Evolutionary conservation across 2,329 filamentous ascomycete genomes (phyloP).

Genomic region (Alternaria sp.): DNA sequence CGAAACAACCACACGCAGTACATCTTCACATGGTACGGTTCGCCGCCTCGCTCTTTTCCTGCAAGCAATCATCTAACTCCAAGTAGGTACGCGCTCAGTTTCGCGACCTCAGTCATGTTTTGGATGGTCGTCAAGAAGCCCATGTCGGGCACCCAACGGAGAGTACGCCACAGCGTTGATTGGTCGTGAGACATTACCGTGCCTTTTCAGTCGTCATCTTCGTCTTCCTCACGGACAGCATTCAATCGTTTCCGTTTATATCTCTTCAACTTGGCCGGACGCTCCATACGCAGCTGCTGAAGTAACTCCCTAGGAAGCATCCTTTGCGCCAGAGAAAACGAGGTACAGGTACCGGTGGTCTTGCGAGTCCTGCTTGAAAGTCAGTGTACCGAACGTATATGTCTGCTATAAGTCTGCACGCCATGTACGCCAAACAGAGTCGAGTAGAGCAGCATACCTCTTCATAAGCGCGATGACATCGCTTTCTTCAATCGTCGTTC

Average conservation of each 20-base stretch:
- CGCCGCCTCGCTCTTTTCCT: neutral
- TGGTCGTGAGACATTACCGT: slow-evolving; percentile 62
- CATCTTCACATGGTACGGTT: slow-evolving; percentile 92
- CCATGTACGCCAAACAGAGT: slow-evolving; percentile 18
- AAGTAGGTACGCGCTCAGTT: slow-evolving; percentile 81
- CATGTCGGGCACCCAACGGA: slow-evolving; percentile 71
- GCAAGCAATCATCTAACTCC: slow-evolving; percentile 18
- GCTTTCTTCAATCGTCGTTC: slow-evolving; percentile 84
- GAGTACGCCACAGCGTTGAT: slow-evolving; percentile 77
- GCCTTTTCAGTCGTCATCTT: slow-evolving; percentile 50
- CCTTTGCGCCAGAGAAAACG: slow-evolving; percentile 84
- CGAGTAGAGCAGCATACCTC: slow-evolving; percentile 64
- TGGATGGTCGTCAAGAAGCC: slow-evolving; percentile 95
- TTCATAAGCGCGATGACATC: slow-evolving; percentile 84
- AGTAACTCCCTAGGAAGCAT: slow-evolving; percentile 82
- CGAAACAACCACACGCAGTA: slow-evolving; percentile 98
- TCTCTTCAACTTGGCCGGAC: slow-evolving; percentile 54
- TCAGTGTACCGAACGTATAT: slow-evolving; percentile 7
- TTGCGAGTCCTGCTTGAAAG: slow-evolving; percentile 59
- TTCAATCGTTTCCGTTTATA: slow-evolving; percentile 52
- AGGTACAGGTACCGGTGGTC: slow-evolving; percentile 72
- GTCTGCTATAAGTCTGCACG: slow-evolving; percentile 8
- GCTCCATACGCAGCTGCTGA: slow-evolving; percentile 76
- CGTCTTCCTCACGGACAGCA: slow-evolving; percentile 52
- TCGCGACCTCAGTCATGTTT: slow-evolving; percentile 92